Conservation (phyloP, 768 basidiomycete species). For the Suillus spraguei region DNA sequence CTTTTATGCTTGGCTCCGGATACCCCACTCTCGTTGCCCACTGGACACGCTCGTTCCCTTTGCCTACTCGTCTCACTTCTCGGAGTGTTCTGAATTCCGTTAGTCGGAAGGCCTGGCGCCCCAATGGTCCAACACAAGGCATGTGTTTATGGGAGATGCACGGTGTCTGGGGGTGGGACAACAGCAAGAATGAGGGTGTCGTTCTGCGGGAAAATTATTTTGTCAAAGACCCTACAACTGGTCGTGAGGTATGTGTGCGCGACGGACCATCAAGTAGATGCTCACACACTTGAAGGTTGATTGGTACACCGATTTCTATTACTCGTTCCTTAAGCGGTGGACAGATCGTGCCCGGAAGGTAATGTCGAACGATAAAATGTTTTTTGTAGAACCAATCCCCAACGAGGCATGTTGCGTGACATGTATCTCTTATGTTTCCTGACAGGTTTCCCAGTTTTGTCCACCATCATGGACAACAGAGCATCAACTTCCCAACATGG, state of each 20-base stretch:
- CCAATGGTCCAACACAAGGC: slow-evolving; percentile 71
- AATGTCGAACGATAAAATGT: slow-evolving; percentile 53
- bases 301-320: slow-evolving; percentile 88
- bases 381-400: slow-evolving; percentile 87
- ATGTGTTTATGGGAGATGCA: slow-evolving; percentile 89
- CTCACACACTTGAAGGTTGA: slow-evolving; percentile 53
- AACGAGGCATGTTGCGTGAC: slow-evolving; percentile 68
- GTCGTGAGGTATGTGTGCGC: slow-evolving; percentile 50
- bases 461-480: slow-evolving; percentile 75
- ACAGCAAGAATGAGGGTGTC: slow-evolving; percentile 62
- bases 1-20: slow-evolving; percentile 92
- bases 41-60: slow-evolving; percentile 87
- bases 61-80: slow-evolving; percentile 74
- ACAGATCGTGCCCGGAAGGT: slow-evolving; percentile 54
- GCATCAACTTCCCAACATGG: slow-evolving; percentile 60
- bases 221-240: slow-evolving; percentile 62
- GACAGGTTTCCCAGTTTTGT: slow-evolving; percentile 60
- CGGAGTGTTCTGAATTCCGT: slow-evolving; percentile 60
- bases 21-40: slow-evolving; percentile 76
- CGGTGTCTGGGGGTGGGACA: slow-evolving; percentile 92
- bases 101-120: slow-evolving; percentile 66
- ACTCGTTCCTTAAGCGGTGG: slow-evolving; percentile 75
- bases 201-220: slow-evolving; percentile 89
- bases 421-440: slow-evolving; percentile 10
- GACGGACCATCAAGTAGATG: neutral